A percentile compares a stretch with the other conserved stretches of the same genome.
Evolutionary conservation across 306 rosid species (phyloP).

Genomic region (Adenanthera pavonina): DNA sequence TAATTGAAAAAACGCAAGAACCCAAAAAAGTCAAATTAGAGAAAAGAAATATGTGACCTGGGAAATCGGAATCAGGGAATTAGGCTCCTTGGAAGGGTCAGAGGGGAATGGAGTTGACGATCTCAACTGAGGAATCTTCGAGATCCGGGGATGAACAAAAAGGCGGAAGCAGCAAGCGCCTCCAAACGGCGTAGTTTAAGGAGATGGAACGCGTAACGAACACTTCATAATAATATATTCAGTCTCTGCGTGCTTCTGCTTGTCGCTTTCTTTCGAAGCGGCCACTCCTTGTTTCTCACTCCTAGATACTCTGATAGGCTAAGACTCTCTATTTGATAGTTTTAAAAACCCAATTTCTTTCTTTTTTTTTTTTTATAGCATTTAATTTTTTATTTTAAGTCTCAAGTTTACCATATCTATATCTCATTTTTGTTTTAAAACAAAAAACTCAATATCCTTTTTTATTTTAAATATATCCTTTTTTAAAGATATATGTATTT

Average conservation of each 20-base stretch:
- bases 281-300: not conserved
- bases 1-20: not conserved
- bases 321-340: too few species aligned
- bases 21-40: not conserved
- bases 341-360: too few species aligned
- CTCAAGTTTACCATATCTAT: too few species aligned
- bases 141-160: not conserved
- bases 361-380: too few species aligned
- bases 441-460: too few species aligned
- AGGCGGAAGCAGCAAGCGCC: not conserved
- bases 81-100: not conserved
- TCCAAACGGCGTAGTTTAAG: constrained; percentile 20
- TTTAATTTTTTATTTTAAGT: too few species aligned
- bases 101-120: not conserved
- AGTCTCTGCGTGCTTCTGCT: not conserved
- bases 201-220: not conserved
- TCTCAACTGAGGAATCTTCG: not conserved
- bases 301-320: not conserved
- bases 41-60: not conserved
- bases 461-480: too few species aligned
- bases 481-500: too few species aligned
- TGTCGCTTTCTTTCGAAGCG: constrained; percentile 12
- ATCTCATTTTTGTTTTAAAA: too few species aligned
- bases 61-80: not conserved
- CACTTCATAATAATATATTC: not conserved